Evolutionary conservation across 768 basidiomycete genomes (phyloP).

Genomic region (Trametes cingulata): DNA sequence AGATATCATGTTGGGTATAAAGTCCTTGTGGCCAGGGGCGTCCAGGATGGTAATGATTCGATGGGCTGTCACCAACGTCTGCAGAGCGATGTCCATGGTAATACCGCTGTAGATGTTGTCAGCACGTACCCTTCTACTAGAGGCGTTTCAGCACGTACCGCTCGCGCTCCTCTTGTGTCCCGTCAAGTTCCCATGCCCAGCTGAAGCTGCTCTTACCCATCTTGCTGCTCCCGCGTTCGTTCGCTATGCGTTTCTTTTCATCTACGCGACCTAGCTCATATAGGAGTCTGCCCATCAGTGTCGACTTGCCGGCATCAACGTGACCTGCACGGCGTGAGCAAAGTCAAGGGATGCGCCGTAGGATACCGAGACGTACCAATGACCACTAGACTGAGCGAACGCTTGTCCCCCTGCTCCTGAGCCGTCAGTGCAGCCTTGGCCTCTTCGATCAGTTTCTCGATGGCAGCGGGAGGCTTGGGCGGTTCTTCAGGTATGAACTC

Average conservation of each 20-base stretch:
- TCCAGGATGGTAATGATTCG: conserved; percentile 91
- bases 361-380: conserved; percentile 57
- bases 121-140: not conserved
- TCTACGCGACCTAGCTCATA: conserved; percentile 90
- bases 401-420: conserved; percentile 55
- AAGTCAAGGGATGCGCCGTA: not conserved
- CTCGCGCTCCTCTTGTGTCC: conserved; percentile 88
- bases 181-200: conserved; percentile 98
- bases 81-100: conserved; percentile 95
- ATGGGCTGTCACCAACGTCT: conserved; percentile 71
- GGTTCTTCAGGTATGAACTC: conserved; percentile 42
- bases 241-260: conserved; percentile 80
- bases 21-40: conserved; percentile 96
- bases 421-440: conserved; percentile 55
- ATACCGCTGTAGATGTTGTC: conserved; percentile 65
- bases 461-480: conserved; percentile 63
- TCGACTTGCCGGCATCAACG: conserved; percentile 98
- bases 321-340: conserved; percentile 60
- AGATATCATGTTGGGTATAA: conserved; percentile 99
- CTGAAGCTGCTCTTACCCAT: conserved; percentile 94
- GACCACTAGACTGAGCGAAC: conserved; percentile 83
- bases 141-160: conserved; percentile 49
- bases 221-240: conserved; percentile 87
- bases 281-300: conserved; percentile 90
- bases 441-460: conserved; percentile 84